Conservation (phyloP, 176 grass and related monocot genomes). For the Canna indica region DNA sequence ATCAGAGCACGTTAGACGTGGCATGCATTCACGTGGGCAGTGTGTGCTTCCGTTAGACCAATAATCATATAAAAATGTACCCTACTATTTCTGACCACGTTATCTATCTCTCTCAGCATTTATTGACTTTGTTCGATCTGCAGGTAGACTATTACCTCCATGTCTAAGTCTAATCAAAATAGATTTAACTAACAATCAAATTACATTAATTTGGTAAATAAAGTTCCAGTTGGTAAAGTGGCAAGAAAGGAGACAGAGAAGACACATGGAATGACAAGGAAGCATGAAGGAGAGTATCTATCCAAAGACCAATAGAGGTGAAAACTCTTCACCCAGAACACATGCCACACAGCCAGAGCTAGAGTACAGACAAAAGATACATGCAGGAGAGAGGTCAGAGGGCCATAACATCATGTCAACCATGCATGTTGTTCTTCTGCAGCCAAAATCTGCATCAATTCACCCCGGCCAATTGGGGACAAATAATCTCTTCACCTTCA, state of each 20-base stretch:
- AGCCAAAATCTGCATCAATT: conserved; percentile 7
- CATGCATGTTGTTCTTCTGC: conserved; percentile 26
- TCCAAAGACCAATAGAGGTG: neutral
- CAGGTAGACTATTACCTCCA: too few relatives aligned
- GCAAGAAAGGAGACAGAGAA: neutral
- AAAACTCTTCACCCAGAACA: neutral
- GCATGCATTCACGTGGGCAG: too few relatives aligned
- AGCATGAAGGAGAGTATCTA: neutral
- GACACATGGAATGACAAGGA: neutral
- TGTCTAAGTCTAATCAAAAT: too few relatives aligned
- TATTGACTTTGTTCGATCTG: too few relatives aligned
- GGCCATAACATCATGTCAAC: conserved; percentile 24
- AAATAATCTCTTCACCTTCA: neutral
- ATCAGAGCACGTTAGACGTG: too few relatives aligned
- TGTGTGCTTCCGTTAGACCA: too few relatives aligned
- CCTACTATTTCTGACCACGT: too few relatives aligned
- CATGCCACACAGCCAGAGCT: neutral
- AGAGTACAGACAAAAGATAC: neutral
- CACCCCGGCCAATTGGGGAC: neutral
- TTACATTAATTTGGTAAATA: too few relatives aligned
- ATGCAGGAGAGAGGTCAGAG: neutral
- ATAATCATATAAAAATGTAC: too few relatives aligned
- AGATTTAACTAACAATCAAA: too few relatives aligned
- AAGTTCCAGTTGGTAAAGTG: too few relatives aligned
- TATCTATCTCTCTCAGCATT: too few relatives aligned